Conservation (phyloP, 768 basidiomycete genomes). For the Pisolithus sp. region DNA sequence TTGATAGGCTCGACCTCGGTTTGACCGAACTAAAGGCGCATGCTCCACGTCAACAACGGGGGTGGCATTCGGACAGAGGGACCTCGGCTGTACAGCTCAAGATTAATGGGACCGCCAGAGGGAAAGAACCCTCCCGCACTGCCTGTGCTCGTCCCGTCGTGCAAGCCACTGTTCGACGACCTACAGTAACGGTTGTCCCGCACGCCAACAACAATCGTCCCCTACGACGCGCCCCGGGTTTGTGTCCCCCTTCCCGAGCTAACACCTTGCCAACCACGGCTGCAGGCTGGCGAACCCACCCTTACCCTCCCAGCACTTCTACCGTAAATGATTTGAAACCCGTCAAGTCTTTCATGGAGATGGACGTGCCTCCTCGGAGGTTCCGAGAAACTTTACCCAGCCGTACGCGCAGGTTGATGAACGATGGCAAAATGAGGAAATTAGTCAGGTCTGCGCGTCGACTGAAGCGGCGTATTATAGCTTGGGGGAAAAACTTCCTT, state of each 20-base stretch:
- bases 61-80: conserved; percentile 14
- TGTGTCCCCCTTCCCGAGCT: background rate
- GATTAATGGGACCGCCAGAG: background rate
- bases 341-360: conserved; percentile 27
- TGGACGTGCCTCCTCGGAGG: conserved; percentile 18
- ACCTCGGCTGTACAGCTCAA: conserved; percentile 3
- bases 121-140: conserved; percentile 18
- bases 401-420: conserved; percentile 8
- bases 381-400: conserved; percentile 5
- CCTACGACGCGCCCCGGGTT: conserved; percentile 6
- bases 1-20: conserved; percentile 30
- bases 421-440: conserved; percentile 14
- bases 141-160: conserved; percentile 11
- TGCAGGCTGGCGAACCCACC: background rate
- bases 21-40: conserved; percentile 27
- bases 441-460: conserved; percentile 18
- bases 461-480: conserved; percentile 22
- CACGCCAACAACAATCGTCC: conserved; percentile 2
- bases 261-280: background rate
- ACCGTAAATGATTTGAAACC: conserved; percentile 4
- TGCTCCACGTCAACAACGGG: conserved; percentile 19
- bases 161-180: conserved; percentile 7
- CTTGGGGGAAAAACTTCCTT: conserved; percentile 25
- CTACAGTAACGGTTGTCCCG: background rate
- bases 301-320: background rate